These are phyloP conservation scores for Grigorovia jiainica DNA, from an alignment of 805 yeast genomes.

Conservation along the genomic window DNA sequence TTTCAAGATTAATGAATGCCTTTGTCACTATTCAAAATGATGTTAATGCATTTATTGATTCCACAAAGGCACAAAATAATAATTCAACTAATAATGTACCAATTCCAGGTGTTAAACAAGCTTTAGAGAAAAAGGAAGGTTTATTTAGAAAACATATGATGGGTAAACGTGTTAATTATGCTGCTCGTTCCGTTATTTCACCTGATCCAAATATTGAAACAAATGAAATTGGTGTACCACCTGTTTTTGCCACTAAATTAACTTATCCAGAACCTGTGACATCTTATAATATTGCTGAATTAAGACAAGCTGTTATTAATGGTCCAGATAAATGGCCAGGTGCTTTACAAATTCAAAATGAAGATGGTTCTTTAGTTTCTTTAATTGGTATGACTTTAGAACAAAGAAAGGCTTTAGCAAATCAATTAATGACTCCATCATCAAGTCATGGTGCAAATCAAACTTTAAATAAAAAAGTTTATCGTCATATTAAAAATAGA, in stretches of 20 bases:
- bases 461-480: conserved; percentile 82
- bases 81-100: conserved; percentile 46
- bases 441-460: conserved; percentile 41
- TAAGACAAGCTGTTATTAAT: conserved; percentile 90
- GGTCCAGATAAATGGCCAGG: conserved; percentile 99
- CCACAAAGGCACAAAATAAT: conserved; percentile 74
- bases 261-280: conserved; percentile 99
- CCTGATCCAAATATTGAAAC: conserved; percentile 98
- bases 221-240: conserved; percentile 97
- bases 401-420: conserved; percentile 91
- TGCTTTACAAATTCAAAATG: conserved; percentile 91
- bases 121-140: conserved; percentile 97
- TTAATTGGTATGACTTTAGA: conserved; percentile 83
- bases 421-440: conserved; percentile 85
- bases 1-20: conserved; percentile 88
- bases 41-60: conserved; percentile 87
- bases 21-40: conserved; percentile 93
- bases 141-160: conserved; percentile 97
- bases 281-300: conserved; percentile 75
- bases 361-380: conserved; percentile 79
- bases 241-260: conserved; percentile 89
- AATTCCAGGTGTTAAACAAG: conserved; percentile 94
- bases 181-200: conserved; percentile 97
- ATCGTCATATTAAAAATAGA: conserved; percentile 85
- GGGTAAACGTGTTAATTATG: conserved; percentile 99